These are phyloP conservation scores for Mycosarcoma maydis DNA, from an alignment of 1,284 basidiomycete species.

Conservation along the genomic window DNA sequence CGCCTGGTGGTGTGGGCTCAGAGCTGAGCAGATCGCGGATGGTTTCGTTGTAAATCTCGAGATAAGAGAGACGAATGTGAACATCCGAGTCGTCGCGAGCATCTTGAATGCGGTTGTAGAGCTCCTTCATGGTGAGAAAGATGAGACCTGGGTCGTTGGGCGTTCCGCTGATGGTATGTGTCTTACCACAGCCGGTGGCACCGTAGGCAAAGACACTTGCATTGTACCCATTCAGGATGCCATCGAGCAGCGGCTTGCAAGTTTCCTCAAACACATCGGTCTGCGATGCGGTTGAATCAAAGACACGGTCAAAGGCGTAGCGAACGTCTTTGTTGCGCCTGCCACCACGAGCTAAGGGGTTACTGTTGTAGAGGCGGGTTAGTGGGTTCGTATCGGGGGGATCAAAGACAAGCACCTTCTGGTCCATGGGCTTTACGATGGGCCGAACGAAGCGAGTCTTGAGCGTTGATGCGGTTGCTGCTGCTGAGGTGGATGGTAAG, in stretches of 20 bases:
- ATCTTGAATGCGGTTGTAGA: slow-evolving; percentile 63
- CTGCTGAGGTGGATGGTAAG: slow-evolving; percentile 10
- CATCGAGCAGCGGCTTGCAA: slow-evolving; percentile 61
- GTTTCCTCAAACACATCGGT: slow-evolving; percentile 61
- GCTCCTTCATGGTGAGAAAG: slow-evolving; percentile 66
- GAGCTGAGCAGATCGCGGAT: slow-evolving; percentile 64
- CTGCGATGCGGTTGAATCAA: slow-evolving; percentile 57
- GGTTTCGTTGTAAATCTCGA: slow-evolving; percentile 67
- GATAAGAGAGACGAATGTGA: slow-evolving; percentile 62
- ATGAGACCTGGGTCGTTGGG: slow-evolving; percentile 64
- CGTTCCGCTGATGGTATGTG: slow-evolving; percentile 65
- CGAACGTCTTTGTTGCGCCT: slow-evolving; percentile 58
- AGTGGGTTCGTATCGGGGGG: slow-evolving; percentile 61
- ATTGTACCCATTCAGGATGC: slow-evolving; percentile 64
- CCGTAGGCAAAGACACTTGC: slow-evolving; percentile 67
- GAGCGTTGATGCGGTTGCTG: slow-evolving; percentile 14
- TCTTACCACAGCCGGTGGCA: slow-evolving; percentile 66
- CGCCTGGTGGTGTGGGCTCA: slow-evolving; percentile 60
- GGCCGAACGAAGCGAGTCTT: slow-evolving; percentile 58
- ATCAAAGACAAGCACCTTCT: slow-evolving; percentile 66
- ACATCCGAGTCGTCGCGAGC: slow-evolving; percentile 58
- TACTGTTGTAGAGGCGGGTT: slow-evolving; percentile 42
- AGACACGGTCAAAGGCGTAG: slow-evolving; percentile 66
- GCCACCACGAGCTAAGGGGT: slow-evolving; percentile 29
- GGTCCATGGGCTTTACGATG: slow-evolving; percentile 63